Percentiles rank a stretch among this genome's conserved stretches.
Evolutionary conservation across 208 protist genomes (phyloP).

Genomic region (Perkinsela sp.): DNA sequence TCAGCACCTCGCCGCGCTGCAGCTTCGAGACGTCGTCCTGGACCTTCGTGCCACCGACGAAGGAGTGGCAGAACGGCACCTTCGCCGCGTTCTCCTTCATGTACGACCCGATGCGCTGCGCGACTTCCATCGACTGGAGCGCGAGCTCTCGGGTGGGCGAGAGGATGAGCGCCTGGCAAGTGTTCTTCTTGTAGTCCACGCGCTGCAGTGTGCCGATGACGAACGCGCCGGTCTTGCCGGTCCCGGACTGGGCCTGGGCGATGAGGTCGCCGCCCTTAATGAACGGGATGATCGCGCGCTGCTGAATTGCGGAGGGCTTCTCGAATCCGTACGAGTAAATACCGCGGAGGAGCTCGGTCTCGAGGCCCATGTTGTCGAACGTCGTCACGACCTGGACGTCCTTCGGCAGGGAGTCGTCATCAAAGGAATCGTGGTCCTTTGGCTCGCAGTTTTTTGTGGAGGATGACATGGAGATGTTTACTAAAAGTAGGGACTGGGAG

Average conservation of each 20-base stretch:
- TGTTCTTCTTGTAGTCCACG: slow-evolving; percentile 49
- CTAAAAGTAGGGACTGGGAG: too few relatives aligned
- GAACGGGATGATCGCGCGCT: slow-evolving; percentile 87
- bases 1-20: slow-evolving; percentile 41
- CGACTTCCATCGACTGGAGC: slow-evolving; percentile 79
- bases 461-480: too few relatives aligned
- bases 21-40: slow-evolving; percentile 79
- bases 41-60: slow-evolving; percentile 75
- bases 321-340: slow-evolving; percentile 96
- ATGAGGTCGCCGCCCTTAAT: slow-evolving; percentile 81
- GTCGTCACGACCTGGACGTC: slow-evolving; percentile 53
- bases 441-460: too few relatives aligned
- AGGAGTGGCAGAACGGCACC: slow-evolving; percentile 51
- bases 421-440: slow-evolving; percentile 64
- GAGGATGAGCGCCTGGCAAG: slow-evolving; percentile 79
- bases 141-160: slow-evolving; percentile 83
- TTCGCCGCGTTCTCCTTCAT: slow-evolving; percentile 39
- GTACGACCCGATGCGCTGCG: slow-evolving; percentile 80
- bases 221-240: slow-evolving; percentile 95
- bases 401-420: slow-evolving; percentile 35
- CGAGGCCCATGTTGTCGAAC: slow-evolving; percentile 93
- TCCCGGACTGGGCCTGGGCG: slow-evolving; percentile 78
- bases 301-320: slow-evolving; percentile 92
- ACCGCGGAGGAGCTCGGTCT: slow-evolving; percentile 77
- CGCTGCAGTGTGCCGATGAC: slow-evolving; percentile 74